A percentile compares a stretch with the other conserved stretches of the same genome.
These are phyloP conservation scores for Calonectria pseudoturangicola DNA, from an alignment of 2,329 filamentous ascomycete species.

Conservation along the genomic window DNA sequence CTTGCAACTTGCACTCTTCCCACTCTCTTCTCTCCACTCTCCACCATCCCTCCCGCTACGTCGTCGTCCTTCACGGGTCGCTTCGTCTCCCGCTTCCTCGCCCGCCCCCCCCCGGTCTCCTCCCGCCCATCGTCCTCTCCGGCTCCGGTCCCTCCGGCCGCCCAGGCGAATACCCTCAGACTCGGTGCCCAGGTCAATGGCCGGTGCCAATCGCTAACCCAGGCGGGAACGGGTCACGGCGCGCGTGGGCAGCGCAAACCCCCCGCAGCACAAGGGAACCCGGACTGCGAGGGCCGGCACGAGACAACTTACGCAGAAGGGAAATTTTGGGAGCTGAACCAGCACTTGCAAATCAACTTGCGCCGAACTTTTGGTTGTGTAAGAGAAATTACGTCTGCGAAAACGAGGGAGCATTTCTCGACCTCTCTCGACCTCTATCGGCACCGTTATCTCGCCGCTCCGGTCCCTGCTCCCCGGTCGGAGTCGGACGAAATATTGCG, in stretches of 20 bases:
- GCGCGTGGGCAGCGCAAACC: conserved; percentile 74
- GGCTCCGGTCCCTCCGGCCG: conserved; percentile 40
- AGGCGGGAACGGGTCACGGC: conserved; percentile 72
- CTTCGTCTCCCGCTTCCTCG: conserved; percentile 34
- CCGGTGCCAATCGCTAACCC: conserved; percentile 71
- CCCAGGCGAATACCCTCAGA: conserved; percentile 42
- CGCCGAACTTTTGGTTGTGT: conserved; percentile 29
- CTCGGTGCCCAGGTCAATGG: conserved; percentile 69
- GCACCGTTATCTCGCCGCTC: conserved; percentile 35
- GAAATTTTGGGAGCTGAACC: conserved; percentile 42
- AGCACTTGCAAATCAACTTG: conserved; percentile 33
- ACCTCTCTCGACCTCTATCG: conserved; percentile 38
- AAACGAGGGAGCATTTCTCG: conserved; percentile 31
- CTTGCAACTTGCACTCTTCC: conserved; percentile 39
- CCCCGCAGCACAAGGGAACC: conserved; percentile 69
- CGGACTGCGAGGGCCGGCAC: conserved; percentile 46
- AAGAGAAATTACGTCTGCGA: conserved; percentile 26
- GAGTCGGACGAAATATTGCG: conserved; percentile 32
- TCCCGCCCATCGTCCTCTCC: conserved; percentile 35
- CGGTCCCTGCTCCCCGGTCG: conserved; percentile 33
- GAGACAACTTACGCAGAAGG: conserved; percentile 37
- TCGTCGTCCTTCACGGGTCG: conserved; percentile 41
- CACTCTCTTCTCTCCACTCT: conserved; percentile 36
- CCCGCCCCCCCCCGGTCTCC: conserved; percentile 35
- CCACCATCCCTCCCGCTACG: conserved; percentile 40